Base-by-base conservation (phyloP, 2,329 filamentous ascomycete species). In the Annulohypoxylon truncatum region DNA sequence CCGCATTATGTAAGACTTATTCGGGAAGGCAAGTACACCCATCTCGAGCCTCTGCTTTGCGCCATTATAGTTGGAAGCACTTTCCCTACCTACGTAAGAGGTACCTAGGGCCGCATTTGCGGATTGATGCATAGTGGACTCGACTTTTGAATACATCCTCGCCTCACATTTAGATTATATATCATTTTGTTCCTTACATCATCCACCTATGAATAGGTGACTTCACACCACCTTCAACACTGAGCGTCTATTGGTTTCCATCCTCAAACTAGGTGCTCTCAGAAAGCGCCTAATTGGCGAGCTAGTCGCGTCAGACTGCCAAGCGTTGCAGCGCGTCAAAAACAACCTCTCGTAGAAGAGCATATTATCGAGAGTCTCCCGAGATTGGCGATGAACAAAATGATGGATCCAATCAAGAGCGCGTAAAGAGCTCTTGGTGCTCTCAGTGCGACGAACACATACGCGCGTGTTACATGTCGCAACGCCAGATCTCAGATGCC, bases 231-330 rank as follows among this genome's bases (percentile, higher is more conserved):
- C 18, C 42, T 35, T 18, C 12, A 26, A 22, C 4, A 47, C 18
- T 15, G 12, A 38, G 15, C 20, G 7, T 26, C 12, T 24, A 42
- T 46, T 46, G 52, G 40, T 7, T 47, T 33, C 18, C n/a, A 13
- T 26, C 8, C 20, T 47, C 9, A 18, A 18, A n/a, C 3, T 38
- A 38, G 4, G 9, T 18, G 18, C 18, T 18, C 13, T 56, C 6
- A 35, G 28, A 40, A n/a, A 29, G 4, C n/a, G 22, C 22, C 35
- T 61, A 46, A 65, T 61, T 65, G 62, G 62, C 18, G 15, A 40
- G 40, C 13, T 44, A 53, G 47, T 66, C 63, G 57, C 63, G 57
- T 31, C 15, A 33, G n/a, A 24, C 33, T 12, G 48, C 40, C 35
- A 38, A 53, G 28, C 4, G n/a, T 48, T 47, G 38, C 38, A 48